Conservation (phyloP, 1,284 basidiomycete species). For the Cryptococcus sp. region DNA sequence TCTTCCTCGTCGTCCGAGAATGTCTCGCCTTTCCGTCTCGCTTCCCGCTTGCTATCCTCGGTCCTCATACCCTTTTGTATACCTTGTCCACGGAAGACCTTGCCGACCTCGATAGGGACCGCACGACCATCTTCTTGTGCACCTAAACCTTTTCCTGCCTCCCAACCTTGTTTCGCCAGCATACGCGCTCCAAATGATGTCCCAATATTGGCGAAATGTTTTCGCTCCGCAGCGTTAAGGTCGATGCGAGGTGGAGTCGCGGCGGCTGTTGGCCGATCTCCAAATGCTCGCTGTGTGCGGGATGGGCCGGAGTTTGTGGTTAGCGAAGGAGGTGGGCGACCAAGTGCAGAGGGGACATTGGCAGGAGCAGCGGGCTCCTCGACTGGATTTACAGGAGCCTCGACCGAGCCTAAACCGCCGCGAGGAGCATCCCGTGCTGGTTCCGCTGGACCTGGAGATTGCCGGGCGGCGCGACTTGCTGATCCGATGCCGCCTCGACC, state of each 20-base stretch:
- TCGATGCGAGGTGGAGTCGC: slow-evolving; percentile 43
- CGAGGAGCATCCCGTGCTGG: slow-evolving; percentile 11
- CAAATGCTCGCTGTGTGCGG: slow-evolving; percentile 26
- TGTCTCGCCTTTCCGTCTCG: slow-evolving; percentile 61
- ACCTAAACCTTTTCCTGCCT: slow-evolving; percentile 78
- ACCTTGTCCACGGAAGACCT: slow-evolving; percentile 70
- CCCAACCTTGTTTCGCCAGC: slow-evolving; percentile 94
- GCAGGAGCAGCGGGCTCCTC: slow-evolving; percentile 14
- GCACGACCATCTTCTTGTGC: slow-evolving; percentile 77
- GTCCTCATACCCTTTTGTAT: slow-evolving; percentile 86
- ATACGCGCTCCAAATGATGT: slow-evolving; percentile 79
- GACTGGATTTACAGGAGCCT: slow-evolving; percentile 19
- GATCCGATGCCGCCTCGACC: slow-evolving; percentile 13
- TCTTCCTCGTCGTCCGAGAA: slow-evolving; percentile 71
- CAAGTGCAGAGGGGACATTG: slow-evolving; percentile 26
- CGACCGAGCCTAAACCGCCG: slow-evolving; percentile 21
- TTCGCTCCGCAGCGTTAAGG: slow-evolving; percentile 66
- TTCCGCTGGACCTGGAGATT: slow-evolving; percentile 4
- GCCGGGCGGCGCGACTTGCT: neutral
- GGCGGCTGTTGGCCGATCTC: slow-evolving; percentile 11
- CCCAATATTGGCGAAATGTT: slow-evolving; percentile 76
- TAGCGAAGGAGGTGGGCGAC: slow-evolving; percentile 35
- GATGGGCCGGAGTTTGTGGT: slow-evolving; percentile 57
- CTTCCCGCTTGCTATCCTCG: slow-evolving; percentile 82
- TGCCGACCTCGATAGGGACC: slow-evolving; percentile 77